Conservation (phyloP, 768 basidiomycete genomes). For the Xerocomus brunneocitrinus region DNA sequence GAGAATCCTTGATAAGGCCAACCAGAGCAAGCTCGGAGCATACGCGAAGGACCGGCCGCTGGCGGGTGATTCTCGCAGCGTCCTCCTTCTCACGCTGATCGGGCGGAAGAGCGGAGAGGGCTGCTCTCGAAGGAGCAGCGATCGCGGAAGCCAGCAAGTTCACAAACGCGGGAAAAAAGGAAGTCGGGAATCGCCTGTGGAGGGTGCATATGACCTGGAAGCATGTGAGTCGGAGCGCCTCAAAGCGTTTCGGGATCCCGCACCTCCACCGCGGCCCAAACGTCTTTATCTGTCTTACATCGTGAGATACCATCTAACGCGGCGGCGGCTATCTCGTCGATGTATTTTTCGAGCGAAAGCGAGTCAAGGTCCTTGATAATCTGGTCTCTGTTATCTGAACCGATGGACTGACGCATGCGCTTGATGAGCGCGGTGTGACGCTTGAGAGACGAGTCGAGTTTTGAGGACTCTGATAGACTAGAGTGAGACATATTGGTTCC, state of each 20-base stretch:
- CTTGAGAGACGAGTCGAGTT: conserved; percentile 91
- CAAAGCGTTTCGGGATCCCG: conserved; percentile 14
- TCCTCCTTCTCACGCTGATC: conserved; percentile 96
- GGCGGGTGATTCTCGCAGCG: conserved; percentile 65
- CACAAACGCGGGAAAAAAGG: conserved; percentile 72
- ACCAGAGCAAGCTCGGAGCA: conserved; percentile 89
- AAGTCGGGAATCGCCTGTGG: conserved; percentile 79
- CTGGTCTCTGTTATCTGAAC: conserved; percentile 75
- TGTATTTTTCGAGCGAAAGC: conserved; percentile 89
- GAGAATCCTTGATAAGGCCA: conserved; percentile 72
- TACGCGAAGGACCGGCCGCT: conserved; percentile 81
- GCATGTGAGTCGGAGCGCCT: conserved; percentile 1
- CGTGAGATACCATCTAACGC: conserved; percentile 77
- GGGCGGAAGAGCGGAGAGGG: conserved; percentile 51
- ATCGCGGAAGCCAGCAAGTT: conserved; percentile 54
- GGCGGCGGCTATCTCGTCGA: conserved; percentile 90
- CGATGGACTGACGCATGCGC: conserved; percentile 83
- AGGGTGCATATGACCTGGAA: conserved; percentile 79
- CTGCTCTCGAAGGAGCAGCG: conserved; percentile 52
- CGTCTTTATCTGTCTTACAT: conserved; percentile 91
- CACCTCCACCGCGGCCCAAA: conserved; percentile 91
- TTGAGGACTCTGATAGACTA: conserved; percentile 52
- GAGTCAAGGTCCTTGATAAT: conserved; percentile 90
- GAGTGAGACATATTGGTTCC: conserved; percentile 8
- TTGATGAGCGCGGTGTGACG: conserved; percentile 95